Conservation (phyloP, 1,139 yeast genomes). For the Ogataea hybrid region DNA sequence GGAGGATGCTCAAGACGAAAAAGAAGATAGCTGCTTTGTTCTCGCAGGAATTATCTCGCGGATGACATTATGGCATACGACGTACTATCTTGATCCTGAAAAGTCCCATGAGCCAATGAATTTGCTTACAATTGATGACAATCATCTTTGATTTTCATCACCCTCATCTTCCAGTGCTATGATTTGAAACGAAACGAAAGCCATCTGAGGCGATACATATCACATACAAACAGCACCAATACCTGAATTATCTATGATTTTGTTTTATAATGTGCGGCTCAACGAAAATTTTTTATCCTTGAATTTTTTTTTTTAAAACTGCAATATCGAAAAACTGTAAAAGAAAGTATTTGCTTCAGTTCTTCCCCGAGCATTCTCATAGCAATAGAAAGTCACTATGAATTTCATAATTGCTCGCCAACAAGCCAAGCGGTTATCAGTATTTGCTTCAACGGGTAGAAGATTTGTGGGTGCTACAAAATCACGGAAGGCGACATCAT, state of each 20-base stretch:
- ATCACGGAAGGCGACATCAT: conserved; percentile 13
- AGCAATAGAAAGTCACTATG: background rate
- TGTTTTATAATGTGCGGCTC: conserved; percentile 7
- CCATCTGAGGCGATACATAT: no score
- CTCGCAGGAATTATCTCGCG: conserved; percentile 34
- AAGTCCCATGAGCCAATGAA: conserved; percentile 32
- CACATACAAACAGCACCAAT: no score
- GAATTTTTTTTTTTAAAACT: background rate
- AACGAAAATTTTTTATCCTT: conserved; percentile 1
- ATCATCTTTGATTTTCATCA: conserved; percentile 14
- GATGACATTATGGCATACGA: conserved; percentile 31
- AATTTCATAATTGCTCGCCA: conserved; percentile 1
- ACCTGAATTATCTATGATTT: background rate
- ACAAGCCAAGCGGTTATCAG: background rate
- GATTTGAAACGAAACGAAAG: no score
- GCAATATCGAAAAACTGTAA: background rate
- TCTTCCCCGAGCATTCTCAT: background rate
- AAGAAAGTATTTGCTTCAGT: background rate
- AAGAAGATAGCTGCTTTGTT: conserved; percentile 35
- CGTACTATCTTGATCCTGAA: conserved; percentile 25
- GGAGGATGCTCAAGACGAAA: conserved; percentile 36
- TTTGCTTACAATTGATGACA: conserved; percentile 34
- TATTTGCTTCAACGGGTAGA: background rate
- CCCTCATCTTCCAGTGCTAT: no score
- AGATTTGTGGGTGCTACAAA: conserved; percentile 4